Conservation (phyloP, 352 stramenopile species). For the Aphanomyces euteiches region DNA sequence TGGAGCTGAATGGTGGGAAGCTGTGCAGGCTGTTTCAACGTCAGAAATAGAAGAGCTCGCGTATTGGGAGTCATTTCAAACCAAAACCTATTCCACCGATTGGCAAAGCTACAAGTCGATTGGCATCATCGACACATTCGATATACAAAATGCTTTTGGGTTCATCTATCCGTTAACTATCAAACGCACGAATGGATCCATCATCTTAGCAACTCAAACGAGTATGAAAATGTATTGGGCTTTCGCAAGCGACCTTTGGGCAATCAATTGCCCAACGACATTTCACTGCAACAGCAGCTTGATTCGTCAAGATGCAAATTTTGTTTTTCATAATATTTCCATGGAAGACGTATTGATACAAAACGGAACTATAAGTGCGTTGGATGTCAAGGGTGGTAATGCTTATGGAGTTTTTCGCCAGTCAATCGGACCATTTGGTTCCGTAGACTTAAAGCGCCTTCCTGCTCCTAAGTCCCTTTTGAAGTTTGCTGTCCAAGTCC, state of each 20-base stretch:
- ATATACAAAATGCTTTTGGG: constrained; percentile 10
- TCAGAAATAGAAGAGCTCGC: not conserved
- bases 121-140: not conserved
- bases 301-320: not conserved
- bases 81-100: not conserved
- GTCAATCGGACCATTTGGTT: constrained; percentile 2
- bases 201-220: not conserved
- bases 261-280: not conserved
- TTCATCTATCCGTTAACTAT: constrained; percentile 5
- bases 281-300: not conserved
- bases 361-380: not conserved
- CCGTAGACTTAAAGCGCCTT: not conserved
- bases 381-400: too few relatives aligned
- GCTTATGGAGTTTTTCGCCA: not conserved
- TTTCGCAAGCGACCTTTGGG: constrained; percentile 23
- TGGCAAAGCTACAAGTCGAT: constrained; percentile 28
- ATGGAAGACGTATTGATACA: not conserved
- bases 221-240: constrained; percentile 17
- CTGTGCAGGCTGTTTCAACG: not conserved
- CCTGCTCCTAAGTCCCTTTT: not conserved
- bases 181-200: not conserved
- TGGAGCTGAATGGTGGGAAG: not conserved
- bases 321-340: constrained; percentile 14
- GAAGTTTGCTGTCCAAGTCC: too few relatives aligned
- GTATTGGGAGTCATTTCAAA: not conserved